These are phyloP conservation scores for Endocalyx cinctus DNA, from an alignment of 2,329 filamentous ascomycete genomes.

Conservation along the genomic window DNA sequence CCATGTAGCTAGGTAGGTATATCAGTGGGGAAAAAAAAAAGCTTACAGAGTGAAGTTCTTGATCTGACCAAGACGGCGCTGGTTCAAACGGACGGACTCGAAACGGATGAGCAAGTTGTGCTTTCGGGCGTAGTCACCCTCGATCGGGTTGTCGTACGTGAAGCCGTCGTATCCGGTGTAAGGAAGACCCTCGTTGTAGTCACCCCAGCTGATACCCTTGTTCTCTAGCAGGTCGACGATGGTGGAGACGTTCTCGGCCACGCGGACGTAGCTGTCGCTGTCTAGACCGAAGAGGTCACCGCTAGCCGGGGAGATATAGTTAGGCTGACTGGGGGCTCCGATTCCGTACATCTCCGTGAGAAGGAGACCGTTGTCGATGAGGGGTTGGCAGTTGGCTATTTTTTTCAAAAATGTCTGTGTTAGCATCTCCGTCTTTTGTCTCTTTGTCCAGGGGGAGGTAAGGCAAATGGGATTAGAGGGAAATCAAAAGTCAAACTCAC, in stretches of 20 bases:
- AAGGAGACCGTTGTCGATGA: too few species aligned
- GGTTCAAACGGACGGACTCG: constrained; percentile 4
- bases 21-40: constrained; percentile 38
- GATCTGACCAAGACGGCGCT: neutral
- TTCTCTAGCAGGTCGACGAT: constrained; percentile 41
- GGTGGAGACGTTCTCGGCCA: constrained; percentile 41
- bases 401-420: too few species aligned
- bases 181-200: constrained; percentile 42
- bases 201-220: constrained; percentile 36
- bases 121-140: constrained; percentile 36
- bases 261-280: constrained; percentile 38
- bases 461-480: too few species aligned
- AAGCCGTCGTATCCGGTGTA: constrained; percentile 43
- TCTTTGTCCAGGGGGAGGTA: too few species aligned
- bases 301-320: constrained; percentile 41
- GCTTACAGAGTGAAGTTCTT: constrained; percentile 22
- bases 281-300: constrained; percentile 46
- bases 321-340: constrained; percentile 41
- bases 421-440: too few species aligned
- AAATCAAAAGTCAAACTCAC: too few species aligned
- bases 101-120: too few species aligned
- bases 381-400: too few species aligned
- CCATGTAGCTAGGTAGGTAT: constrained; percentile 36
- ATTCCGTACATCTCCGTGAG: too few species aligned
- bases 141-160: constrained; percentile 26